Evolutionary conservation across 441 rosid species (phyloP).

Genomic region (Metrosideros polymorpha): DNA sequence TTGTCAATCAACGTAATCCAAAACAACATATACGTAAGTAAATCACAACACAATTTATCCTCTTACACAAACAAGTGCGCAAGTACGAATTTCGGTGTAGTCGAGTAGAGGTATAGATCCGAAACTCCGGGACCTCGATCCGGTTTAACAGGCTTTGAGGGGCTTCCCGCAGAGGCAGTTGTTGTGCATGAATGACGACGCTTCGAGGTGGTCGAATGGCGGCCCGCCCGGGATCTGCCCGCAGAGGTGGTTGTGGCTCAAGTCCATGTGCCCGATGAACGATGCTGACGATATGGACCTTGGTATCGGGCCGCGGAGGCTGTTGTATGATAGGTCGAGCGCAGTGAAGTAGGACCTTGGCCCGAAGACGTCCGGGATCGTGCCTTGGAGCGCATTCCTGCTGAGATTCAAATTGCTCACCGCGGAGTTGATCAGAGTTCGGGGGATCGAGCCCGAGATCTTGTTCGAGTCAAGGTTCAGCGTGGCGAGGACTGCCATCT

Average conservation of each 20-base stretch:
- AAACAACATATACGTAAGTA: not conserved
- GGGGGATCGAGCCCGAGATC: slow-evolving; percentile 46
- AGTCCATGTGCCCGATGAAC: slow-evolving; percentile 5
- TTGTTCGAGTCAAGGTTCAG: slow-evolving; percentile 66
- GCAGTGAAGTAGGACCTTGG: slow-evolving; percentile 1
- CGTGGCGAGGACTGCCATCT: slow-evolving; percentile 72
- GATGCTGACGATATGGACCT: not conserved
- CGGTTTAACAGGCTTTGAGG: not conserved
- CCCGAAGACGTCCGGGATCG: not conserved
- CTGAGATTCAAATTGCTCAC: slow-evolving; percentile 29
- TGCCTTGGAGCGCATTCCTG: not conserved
- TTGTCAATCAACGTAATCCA: not conserved
- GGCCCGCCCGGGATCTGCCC: slow-evolving; percentile 1
- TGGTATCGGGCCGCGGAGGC: not conserved
- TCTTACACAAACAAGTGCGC: not conserved
- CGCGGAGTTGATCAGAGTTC: slow-evolving; percentile 44
- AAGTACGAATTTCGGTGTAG: not conserved
- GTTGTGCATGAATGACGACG: not conserved
- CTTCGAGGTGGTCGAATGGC: slow-evolving; percentile 5
- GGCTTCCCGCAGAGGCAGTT: slow-evolving; percentile 9
- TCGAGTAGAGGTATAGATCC: not conserved
- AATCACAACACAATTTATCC: not conserved
- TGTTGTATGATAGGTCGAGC: not conserved
- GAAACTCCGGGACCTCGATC: not conserved
- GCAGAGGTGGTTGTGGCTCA: slow-evolving; percentile 8